Evolutionary conservation across 306 rosid genomes (phyloP), one percentile per base, ranked within the genome.

Genomic region (Quercus glauca): DNA sequence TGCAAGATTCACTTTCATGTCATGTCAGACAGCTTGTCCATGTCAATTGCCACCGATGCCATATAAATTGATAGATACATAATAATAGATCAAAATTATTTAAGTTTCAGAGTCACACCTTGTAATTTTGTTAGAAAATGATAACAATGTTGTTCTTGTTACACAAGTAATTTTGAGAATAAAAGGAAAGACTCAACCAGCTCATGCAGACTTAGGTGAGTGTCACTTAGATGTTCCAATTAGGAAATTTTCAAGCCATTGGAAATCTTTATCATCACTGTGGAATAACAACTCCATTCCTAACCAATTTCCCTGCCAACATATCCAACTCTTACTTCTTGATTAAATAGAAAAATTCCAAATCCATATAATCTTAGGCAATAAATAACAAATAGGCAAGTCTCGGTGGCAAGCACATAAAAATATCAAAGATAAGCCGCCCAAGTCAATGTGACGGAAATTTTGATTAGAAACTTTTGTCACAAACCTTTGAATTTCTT

Each of bases 401-500:
- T 37, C 29, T 28, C 26, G 33, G 53, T 63, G 51, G 21, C 55
- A 49, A 23, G 25, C 45, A 51, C 9, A 58, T 17, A 58, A n/a
- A 71, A 58, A 35, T 73, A 31, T 69, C 21, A 25, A 20, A 31
- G 43, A 26, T 31, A 43, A 43, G 43, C 43, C 1, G 41, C 2
- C 35, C 43, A 51, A 71, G 69, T 21, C 13, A 63, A 57, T 52
- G 69, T 67, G 37, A 69, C 19, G 58, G 43, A 65, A 74, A 33
- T 43, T 23, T 35, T 53, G 41, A 59, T 57, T 11, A 57, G 77
- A 74, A 26, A 63, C 53, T 25, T 68, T 21, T 60, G 29, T 80
- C 49, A 82, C 94, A 55, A 85, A 95, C 98, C 99, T 95, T 80
- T 88, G 89, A 83, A 95, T 91, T 90, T 95, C 99, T 79, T 92